Percentiles rank a stretch among this genome's conserved stretches.
These are phyloP conservation scores for Ramaria sp. DNA, from an alignment of 768 basidiomycete species.

Conservation along the genomic window DNA sequence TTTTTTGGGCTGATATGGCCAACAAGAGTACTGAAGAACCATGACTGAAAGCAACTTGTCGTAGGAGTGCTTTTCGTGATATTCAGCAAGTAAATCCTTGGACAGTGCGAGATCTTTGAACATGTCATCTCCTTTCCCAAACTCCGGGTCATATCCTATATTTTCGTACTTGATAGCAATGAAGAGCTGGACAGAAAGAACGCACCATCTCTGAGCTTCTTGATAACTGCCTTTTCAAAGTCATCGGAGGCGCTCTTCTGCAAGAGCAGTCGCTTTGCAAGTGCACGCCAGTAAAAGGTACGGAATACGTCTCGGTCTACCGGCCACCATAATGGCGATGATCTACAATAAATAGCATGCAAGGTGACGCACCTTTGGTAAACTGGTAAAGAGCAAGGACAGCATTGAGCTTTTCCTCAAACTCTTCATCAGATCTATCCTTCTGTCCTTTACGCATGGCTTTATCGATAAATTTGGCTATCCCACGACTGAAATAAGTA, in stretches of 20 bases:
- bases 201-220: conserved; percentile 74
- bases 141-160: conserved; percentile 89
- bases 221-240: conserved; percentile 74
- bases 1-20: conserved; percentile 63
- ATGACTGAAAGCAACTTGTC: conserved; percentile 54
- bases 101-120: conserved; percentile 83
- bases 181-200: conserved; percentile 14
- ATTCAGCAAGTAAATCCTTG: conserved; percentile 58
- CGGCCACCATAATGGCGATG: neutral
- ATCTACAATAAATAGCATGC: neutral
- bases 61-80: conserved; percentile 34
- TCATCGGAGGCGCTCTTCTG: conserved; percentile 79
- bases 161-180: neutral
- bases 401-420: conserved; percentile 49
- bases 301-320: conserved; percentile 87
- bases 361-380: conserved; percentile 39
- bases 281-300: conserved; percentile 78
- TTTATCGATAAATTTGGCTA: conserved; percentile 78
- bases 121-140: conserved; percentile 91
- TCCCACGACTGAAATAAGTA: neutral
- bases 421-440: conserved; percentile 47
- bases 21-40: conserved; percentile 80
- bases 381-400: conserved; percentile 71
- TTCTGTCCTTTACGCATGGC: conserved; percentile 84
- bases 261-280: conserved; percentile 83